Conservation (phyloP, 768 basidiomycete genomes). For the Russula brevipes region DNA sequence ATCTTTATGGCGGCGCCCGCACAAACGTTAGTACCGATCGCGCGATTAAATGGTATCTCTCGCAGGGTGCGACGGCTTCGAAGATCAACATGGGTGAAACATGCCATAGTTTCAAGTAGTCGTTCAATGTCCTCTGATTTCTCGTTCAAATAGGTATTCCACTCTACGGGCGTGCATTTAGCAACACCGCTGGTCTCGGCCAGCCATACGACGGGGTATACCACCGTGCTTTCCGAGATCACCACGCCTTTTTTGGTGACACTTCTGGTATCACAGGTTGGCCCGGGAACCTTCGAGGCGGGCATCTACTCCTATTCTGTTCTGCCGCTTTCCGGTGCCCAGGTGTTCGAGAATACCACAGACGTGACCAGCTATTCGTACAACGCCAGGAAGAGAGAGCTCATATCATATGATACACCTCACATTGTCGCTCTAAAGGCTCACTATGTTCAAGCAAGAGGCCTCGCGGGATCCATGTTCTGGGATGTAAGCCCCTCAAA, state of each 20-base stretch:
- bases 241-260: background rate
- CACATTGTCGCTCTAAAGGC: background rate
- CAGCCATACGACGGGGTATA: background rate
- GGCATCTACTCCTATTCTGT: slow-evolving; percentile 70
- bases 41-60: background rate
- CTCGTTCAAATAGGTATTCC: background rate
- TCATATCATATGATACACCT: background rate
- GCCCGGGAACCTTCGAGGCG: slow-evolving; percentile 63
- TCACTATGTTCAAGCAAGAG: background rate
- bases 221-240: background rate
- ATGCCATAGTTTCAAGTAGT: background rate
- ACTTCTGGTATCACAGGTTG: slow-evolving; percentile 41
- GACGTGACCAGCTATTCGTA: slow-evolving; percentile 1
- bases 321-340: slow-evolving; percentile 49
- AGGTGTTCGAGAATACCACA: slow-evolving; percentile 58
- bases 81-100: background rate
- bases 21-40: background rate
- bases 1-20: background rate
- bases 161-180: background rate
- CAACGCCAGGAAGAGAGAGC: background rate
- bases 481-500: background rate
- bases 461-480: background rate
- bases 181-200: background rate
- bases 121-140: background rate
- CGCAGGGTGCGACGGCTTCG: background rate